These are phyloP conservation scores for Sporothrix schenckii DNA, from an alignment of 2,329 filamentous ascomycete genomes.

Conservation along the genomic window DNA sequence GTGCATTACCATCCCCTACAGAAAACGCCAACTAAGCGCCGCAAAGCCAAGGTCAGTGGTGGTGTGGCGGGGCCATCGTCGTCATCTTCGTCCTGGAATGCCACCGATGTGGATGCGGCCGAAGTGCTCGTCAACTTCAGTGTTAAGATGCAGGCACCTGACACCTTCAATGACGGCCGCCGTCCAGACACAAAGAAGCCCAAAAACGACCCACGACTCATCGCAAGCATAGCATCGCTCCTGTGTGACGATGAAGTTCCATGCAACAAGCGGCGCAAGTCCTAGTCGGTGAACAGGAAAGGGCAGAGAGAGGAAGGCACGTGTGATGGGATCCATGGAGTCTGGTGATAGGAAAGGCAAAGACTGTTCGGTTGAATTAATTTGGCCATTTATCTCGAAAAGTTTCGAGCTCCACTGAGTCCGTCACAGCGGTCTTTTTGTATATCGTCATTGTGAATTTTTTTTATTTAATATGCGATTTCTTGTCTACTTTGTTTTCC, in stretches of 20 bases:
- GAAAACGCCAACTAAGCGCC: background rate
- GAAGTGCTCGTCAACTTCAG: slow-evolving; percentile 32
- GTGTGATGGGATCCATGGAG: too few relatives aligned
- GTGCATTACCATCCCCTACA: background rate
- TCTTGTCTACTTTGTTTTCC: background rate
- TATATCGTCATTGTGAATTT: background rate
- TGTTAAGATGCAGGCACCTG: background rate
- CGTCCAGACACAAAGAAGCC: background rate
- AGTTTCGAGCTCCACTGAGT: background rate
- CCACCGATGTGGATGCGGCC: slow-evolving; percentile 28
- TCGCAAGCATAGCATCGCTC: slow-evolving; percentile 26
- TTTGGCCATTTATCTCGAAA: background rate
- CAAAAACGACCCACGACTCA: background rate
- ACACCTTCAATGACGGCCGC: background rate
- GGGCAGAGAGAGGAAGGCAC: background rate
- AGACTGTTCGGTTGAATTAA: background rate
- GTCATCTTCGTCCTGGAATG: background rate
- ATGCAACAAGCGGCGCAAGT: slow-evolving; percentile 27
- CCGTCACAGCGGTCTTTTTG: background rate
- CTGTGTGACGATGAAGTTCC: slow-evolving; percentile 24
- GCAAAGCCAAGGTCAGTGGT: background rate
- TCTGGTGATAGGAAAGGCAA: background rate
- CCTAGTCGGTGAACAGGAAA: background rate
- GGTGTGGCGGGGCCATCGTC: background rate
- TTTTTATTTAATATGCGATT: background rate